Percentiles rank a stretch among this genome's conserved stretches.
These are phyloP conservation scores for Stemphylium vesicarium DNA, from an alignment of 2,329 filamentous ascomycete genomes.

Conservation along the genomic window DNA sequence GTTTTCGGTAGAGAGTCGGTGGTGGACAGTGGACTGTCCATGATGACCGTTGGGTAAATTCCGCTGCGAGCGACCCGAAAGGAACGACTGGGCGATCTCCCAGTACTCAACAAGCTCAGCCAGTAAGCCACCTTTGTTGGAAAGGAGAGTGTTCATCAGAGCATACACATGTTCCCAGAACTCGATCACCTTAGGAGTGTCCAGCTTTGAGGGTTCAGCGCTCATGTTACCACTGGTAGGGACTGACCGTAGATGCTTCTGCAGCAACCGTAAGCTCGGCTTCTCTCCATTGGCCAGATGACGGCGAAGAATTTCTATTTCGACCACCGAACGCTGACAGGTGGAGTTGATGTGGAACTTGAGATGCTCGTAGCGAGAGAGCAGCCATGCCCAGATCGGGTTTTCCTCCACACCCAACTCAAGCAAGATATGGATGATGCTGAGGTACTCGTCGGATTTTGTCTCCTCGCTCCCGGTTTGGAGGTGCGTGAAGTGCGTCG, in stretches of 20 bases:
- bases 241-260: conserved; percentile 77
- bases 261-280: conserved; percentile 71
- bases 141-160: conserved; percentile 77
- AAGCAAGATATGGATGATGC: conserved; percentile 85
- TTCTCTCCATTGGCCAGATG: conserved; percentile 77
- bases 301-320: conserved; percentile 88
- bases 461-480: conserved; percentile 54
- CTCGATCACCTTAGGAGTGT: conserved; percentile 80
- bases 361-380: conserved; percentile 86
- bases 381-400: conserved; percentile 94
- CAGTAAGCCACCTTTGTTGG: conserved; percentile 75
- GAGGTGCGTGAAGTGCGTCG: conserved; percentile 64
- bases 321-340: conserved; percentile 85
- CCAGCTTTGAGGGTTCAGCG: conserved; percentile 65
- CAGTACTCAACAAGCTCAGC: conserved; percentile 93
- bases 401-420: conserved; percentile 95
- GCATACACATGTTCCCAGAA: conserved; percentile 88
- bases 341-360: conserved; percentile 82
- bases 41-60: conserved; percentile 81
- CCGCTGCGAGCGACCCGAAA: conserved; percentile 82
- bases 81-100: conserved; percentile 89
- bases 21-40: conserved; percentile 79
- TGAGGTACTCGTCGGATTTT: conserved; percentile 83
- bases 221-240: conserved; percentile 68
- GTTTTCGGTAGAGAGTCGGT: conserved; percentile 75